Evolutionary conservation across 257 asterid genomes (phyloP).

Genomic region (Primulina huaijiensis): DNA sequence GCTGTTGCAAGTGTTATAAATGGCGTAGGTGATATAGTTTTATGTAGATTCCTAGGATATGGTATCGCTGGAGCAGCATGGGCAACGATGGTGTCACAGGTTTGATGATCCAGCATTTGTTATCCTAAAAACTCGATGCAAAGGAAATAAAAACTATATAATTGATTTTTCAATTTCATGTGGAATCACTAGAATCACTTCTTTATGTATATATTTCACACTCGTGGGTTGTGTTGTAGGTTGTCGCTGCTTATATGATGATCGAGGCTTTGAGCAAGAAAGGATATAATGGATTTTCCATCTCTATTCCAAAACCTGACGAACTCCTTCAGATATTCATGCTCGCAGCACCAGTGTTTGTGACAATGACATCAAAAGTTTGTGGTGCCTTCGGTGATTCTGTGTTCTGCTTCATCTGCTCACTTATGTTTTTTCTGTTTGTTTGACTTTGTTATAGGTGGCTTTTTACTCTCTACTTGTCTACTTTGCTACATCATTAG

Average conservation of each 20-base stretch:
- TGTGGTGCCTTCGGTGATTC: constrained; percentile 26
- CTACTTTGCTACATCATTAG: constrained; percentile 87
- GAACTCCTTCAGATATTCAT: constrained; percentile 67
- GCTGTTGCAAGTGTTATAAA: constrained; percentile 78
- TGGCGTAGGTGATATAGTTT: constrained; percentile 79
- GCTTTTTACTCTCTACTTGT: constrained; percentile 81
- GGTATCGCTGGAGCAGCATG: constrained; percentile 99
- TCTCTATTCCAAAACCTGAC: constrained; percentile 68
- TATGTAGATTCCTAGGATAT: constrained; percentile 73
- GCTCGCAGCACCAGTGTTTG: constrained; percentile 91
- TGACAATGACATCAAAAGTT: constrained; percentile 95
- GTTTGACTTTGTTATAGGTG: constrained; percentile 53
- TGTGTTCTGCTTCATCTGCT: constrained; percentile 4
- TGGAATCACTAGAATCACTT: constrained; percentile 12
- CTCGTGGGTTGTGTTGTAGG: constrained; percentile 46
- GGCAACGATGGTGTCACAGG: constrained; percentile 99
- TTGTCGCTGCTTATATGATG: constrained; percentile 95
- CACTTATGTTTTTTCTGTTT: constrained; percentile 20
- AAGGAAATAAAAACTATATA: neutral
- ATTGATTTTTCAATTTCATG: neutral
- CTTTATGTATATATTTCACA: constrained; percentile 9
- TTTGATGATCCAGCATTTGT: constrained; percentile 30
- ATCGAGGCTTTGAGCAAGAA: constrained; percentile 62
- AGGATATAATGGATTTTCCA: constrained; percentile 81
- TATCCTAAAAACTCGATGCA: constrained; percentile 14